Conservation (phyloP, 202 grass and related monocot species). For the Saccharum hybrid region DNA sequence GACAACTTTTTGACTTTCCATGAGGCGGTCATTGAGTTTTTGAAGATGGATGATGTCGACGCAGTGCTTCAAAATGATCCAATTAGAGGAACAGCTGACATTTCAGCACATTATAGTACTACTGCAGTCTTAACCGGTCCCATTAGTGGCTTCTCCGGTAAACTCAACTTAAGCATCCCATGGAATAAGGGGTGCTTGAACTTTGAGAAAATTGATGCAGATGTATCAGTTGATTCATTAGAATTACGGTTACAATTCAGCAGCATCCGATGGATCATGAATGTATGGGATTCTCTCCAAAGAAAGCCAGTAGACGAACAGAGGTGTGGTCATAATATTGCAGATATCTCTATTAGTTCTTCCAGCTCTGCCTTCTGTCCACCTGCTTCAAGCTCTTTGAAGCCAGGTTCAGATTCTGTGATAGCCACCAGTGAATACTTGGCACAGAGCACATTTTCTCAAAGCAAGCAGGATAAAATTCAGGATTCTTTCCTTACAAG, state of each 20-base stretch:
- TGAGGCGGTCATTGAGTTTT: conserved; percentile 76
- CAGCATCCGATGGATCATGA: conserved; percentile 74
- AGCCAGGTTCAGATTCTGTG: conserved; percentile 52
- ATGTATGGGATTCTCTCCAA: conserved; percentile 63
- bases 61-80: conserved; percentile 52
- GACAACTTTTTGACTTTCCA: conserved; percentile 90
- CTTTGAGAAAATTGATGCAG: conserved; percentile 80
- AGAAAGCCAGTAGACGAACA: conserved; percentile 47
- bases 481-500: conserved; percentile 74
- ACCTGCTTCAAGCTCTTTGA: conserved; percentile 43
- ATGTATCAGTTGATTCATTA: conserved; percentile 75
- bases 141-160: conserved; percentile 84
- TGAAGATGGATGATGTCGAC: conserved; percentile 86
- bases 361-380: conserved; percentile 43
- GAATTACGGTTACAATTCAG: conserved; percentile 78
- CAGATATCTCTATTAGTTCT: conserved; percentile 51
- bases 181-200: conserved; percentile 88
- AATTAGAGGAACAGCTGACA: conserved; percentile 45
- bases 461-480: conserved; percentile 60
- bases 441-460: conserved; percentile 38
- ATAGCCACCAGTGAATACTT: conserved; percentile 41
- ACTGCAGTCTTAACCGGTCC: conserved; percentile 80
- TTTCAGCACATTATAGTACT: conserved; percentile 56
- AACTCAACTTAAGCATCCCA: conserved; percentile 88
- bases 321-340: conserved; percentile 40